phyloP scores from a whole-genome alignment of 768 basidiomycete genomes.

The Auriscalpium vulgare region DNA sequence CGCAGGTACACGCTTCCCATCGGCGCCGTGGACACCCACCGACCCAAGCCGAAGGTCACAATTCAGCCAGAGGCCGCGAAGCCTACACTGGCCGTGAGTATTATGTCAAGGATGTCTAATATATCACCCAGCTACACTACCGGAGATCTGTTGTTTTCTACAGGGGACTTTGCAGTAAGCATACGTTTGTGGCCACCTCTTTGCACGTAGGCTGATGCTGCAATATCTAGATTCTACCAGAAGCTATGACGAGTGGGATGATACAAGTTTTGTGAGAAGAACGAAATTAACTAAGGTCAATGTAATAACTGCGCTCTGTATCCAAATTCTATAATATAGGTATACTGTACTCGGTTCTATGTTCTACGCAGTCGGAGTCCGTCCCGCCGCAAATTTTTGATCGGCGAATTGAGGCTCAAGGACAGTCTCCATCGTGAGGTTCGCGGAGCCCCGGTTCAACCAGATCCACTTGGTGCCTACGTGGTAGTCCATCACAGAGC shows the following conservation, averaged over 20 bases:
- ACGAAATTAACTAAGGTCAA: too few relatives aligned
- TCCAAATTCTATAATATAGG: too few relatives aligned
- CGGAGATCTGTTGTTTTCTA: too few relatives aligned
- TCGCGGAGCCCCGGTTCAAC: constrained; percentile 27
- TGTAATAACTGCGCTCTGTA: too few relatives aligned
- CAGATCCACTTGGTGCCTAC: constrained; percentile 44
- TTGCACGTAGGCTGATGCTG: not conserved
- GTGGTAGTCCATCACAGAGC: constrained; percentile 36
- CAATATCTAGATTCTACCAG: not conserved
- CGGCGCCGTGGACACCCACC: constrained; percentile 89
- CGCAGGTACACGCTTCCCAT: constrained; percentile 83
- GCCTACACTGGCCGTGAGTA: constrained; percentile 16
- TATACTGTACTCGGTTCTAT: not conserved
- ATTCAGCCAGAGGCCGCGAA: constrained; percentile 9
- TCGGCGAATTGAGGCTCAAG: constrained; percentile 33
- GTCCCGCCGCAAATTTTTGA: constrained; percentile 21
- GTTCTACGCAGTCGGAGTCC: not conserved
- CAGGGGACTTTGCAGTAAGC: too few relatives aligned
- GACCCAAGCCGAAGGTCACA: constrained; percentile 40
- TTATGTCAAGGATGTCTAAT: constrained; percentile 12
- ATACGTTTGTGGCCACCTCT: not conserved
- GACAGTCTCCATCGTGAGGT: constrained; percentile 27
- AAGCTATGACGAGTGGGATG: not conserved
- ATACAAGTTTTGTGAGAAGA: too few relatives aligned
- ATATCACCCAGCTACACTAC: too few relatives aligned